Evolutionary conservation across 306 rosid species (phyloP), one percentile per base, ranked within the genome.

Genomic region (Glycine latifolia): DNA sequence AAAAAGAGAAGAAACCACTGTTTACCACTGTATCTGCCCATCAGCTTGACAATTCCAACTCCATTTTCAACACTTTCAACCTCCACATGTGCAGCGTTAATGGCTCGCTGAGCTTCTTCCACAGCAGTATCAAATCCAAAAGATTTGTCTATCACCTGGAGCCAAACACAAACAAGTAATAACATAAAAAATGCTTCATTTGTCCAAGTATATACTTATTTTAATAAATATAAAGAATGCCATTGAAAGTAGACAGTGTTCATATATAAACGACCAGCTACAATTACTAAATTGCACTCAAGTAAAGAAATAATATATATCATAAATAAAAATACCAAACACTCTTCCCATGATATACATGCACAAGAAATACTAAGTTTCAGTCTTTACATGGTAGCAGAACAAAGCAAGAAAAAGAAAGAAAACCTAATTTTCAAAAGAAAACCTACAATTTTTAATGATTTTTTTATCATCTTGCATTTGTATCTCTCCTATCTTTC

Each of bases 121-220:
- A 93, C 99, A 65, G 97, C 97, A 78, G 97, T 92, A 79, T 95
- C 99, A 83, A 95, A 95, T 73, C 99, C 99, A 90, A 95, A 95
- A 79, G 99, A 92, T 85, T 86, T 95, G 91, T 95, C 99, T 85
- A 95, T 95, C 78, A 95, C 99, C 99, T 95, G 79, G 77, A 84
- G 44, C 74, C 79, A 85, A 86, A 74, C 76, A 78, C 74, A 85
- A 85, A 71, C 76, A 75, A 76, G 85, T 26, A 79, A 82, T 67
- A 80, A 55, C 65, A 49, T 44, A 50, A 75, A 8, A 10, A 35
- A 41, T 62, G 77, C 56, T 63, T 62, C 67, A 79, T 59, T 13
- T 60, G 67, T 60, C 73, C 43, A 41, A 77, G 41, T 70, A 20
- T 58, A 56, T 60, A 61, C 17, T 82, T 76, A 35, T 67, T 55